Base-by-base conservation (phyloP, 1,284 basidiomycete species). In the Malassezia japonica region DNA sequence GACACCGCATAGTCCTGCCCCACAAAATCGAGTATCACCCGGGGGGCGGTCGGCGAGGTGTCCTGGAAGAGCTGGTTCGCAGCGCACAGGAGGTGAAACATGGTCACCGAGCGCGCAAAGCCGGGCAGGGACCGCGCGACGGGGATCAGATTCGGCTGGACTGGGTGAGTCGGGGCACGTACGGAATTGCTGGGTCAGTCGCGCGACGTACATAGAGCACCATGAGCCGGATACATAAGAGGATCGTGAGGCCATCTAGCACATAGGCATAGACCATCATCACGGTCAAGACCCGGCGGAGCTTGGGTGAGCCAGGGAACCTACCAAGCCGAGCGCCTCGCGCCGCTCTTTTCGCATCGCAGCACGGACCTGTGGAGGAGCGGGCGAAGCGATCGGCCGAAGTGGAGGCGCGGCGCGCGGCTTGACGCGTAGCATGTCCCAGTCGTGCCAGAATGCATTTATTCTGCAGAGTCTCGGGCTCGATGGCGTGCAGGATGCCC, bases 21-120 rank as follows among this genome's bases (percentile, higher is more conserved):
- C 16, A 67, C 45, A 51, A 65, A 67, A 43, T 67, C 65, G 35
- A 67, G 50, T 9, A 67, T 16, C 32, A 67, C 50, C n/a, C 52
- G 36, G 10, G 28, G 15, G 13, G 38, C 23, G 15, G 33, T 25
- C 4, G 46, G 45, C 7, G 40, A 33, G 10, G 40, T 48, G 20
- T 48, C 34, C 24, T 33, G 31, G 6, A 48, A 18, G 15, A 42
- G 21, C 29, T 54, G 51, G 12, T 35, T 18, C 1, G 28, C 8
- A 8, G 24, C 51, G 16, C 44, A 48, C 1, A 44, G 7, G 7
- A 28, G 6, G 15, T 54, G 40, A 28, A 46, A 48, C 29, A 29
- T 6, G 2, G 40, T 44, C 13, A 35, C 31, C 8, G 35, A 48
- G 12, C 40, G 40, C 18, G 35, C 32, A 21, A 31, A 29, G 1